These are phyloP conservation scores for Paradendryphiella salina DNA, from an alignment of 2,329 filamentous ascomycete species.

Conservation along the genomic window DNA sequence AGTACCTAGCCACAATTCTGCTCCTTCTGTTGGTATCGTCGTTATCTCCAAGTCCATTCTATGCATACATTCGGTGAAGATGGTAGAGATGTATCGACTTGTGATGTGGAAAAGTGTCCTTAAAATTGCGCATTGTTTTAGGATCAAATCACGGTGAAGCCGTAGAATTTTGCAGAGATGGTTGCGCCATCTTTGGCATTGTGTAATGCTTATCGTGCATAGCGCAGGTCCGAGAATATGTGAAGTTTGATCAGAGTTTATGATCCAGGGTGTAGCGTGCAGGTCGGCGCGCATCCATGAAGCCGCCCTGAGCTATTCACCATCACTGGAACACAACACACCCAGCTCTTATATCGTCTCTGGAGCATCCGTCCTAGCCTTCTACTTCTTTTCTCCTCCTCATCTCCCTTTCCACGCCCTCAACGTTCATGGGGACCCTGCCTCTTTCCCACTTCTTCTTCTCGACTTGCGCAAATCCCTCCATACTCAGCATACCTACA, in stretches of 20 bases:
- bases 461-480: constrained; percentile 67
- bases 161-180: background rate
- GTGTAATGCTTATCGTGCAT: background rate
- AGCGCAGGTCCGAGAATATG: background rate
- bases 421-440: constrained; percentile 63
- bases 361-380: background rate
- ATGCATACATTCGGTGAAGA: background rate
- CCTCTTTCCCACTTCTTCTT: constrained; percentile 56
- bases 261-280: too few relatives aligned
- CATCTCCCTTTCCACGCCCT: constrained; percentile 63
- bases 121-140: background rate
- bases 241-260: too few relatives aligned
- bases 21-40: background rate
- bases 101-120: background rate
- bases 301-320: too few relatives aligned
- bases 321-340: background rate
- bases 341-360: background rate
- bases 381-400: constrained; percentile 49
- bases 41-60: background rate
- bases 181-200: background rate
- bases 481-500: constrained; percentile 78
- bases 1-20: background rate
- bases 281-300: too few relatives aligned
- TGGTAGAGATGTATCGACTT: background rate
- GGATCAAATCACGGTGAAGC: constrained; percentile 1